phyloP scores from a whole-genome alignment of 352 stramenopile genomes.

The Phytopythium mirpurense region DNA sequence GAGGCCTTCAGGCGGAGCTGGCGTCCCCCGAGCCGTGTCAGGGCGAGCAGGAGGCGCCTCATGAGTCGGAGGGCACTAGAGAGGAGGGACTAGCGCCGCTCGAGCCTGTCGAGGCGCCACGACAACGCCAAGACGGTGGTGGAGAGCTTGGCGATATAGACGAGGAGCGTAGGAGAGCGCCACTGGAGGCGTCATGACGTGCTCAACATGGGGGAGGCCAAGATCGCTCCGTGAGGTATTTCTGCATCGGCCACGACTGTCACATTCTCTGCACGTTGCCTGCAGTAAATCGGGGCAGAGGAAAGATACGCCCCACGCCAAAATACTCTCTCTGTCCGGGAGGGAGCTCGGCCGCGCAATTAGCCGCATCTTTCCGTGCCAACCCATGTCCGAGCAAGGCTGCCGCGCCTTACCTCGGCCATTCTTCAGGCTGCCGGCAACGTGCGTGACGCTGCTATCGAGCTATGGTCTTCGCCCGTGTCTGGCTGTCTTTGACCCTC shows the following conservation, averaged over 20 bases:
- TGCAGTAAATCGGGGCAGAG: background rate
- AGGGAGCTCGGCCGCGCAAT: background rate
- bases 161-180: no score
- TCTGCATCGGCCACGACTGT: background rate
- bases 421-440: background rate
- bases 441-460: background rate
- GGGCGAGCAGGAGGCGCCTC: no score
- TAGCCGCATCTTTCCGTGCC: background rate
- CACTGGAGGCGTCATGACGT: no score
- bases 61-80: no score
- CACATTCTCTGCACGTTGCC: background rate
- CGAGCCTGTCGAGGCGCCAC: no score
- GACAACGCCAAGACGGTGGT: no score
- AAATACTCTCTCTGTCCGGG: background rate
- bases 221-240: background rate
- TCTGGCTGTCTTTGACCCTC: background rate
- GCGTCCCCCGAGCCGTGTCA: no score
- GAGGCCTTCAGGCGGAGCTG: no score
- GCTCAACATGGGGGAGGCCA: no score
- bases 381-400: no score
- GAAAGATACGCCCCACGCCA: background rate
- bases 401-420: background rate
- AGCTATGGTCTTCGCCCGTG: background rate
- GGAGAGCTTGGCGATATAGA: no score
- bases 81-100: no score